Conservation (phyloP, 2,329 filamentous ascomycete species). For the Mariannaea elegans region DNA sequence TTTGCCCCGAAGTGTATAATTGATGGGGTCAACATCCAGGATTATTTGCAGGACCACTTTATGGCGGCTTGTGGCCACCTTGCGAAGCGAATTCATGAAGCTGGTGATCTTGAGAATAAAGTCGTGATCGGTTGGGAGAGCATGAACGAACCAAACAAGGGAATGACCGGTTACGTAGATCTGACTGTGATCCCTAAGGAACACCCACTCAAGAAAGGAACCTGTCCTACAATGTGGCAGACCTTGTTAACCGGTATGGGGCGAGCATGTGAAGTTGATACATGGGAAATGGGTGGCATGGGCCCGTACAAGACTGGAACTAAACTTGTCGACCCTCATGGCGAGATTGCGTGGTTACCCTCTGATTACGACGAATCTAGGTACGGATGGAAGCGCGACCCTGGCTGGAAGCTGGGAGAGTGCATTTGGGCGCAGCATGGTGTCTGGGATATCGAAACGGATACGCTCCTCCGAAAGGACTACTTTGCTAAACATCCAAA, state of each 20-base stretch:
- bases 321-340: conserved; percentile 85
- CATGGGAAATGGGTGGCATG: conserved; percentile 92
- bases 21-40: conserved; percentile 93
- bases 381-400: conserved; percentile 90
- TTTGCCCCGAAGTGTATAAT: conserved; percentile 98
- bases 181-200: conserved; percentile 83
- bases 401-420: conserved; percentile 90
- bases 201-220: conserved; percentile 91
- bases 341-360: conserved; percentile 84
- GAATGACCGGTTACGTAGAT: conserved; percentile 84
- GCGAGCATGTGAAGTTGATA: conserved; percentile 86
- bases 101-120: conserved; percentile 85
- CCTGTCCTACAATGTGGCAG: conserved; percentile 93
- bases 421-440: conserved; percentile 98
- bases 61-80: conserved; percentile 82
- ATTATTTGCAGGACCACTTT: conserved; percentile 91
- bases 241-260: conserved; percentile 92
- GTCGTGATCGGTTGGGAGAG: conserved; percentile 96
- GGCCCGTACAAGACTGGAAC: conserved; percentile 91
- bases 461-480: conserved; percentile 81
- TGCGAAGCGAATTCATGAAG: conserved; percentile 85
- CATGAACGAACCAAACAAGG: conserved; percentile 93
- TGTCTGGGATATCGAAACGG: conserved; percentile 85
- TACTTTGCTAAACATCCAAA: conserved; percentile 86
- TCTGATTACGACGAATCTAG: conserved; percentile 83